Conservation (phyloP, 164 flowering plant genomes). For the Platanus orientalis region DNA sequence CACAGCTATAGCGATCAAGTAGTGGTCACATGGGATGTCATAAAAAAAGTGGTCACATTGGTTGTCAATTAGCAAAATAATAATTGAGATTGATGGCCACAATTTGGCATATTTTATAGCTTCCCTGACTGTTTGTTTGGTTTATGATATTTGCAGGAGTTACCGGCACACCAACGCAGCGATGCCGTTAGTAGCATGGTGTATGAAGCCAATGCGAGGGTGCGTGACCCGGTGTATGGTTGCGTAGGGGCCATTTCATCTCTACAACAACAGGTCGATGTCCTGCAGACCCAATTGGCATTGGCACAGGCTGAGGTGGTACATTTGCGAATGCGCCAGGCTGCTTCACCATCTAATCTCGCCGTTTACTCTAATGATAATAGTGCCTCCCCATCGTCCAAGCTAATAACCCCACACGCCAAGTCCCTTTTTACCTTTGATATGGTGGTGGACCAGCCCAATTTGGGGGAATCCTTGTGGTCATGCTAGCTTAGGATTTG, state of each 20-base stretch:
- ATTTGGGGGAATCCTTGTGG: constrained; percentile 58
- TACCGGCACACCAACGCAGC: constrained; percentile 57
- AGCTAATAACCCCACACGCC: constrained; percentile 19
- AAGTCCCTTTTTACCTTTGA: constrained; percentile 38
- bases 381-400: constrained; percentile 24
- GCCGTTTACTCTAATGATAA: constrained; percentile 10
- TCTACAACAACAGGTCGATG: constrained; percentile 60
- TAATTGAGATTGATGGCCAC: too few relatives aligned
- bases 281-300: constrained; percentile 65
- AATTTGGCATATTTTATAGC: too few relatives aligned
- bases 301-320: constrained; percentile 77
- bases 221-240: constrained; percentile 80
- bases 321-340: constrained; percentile 53
- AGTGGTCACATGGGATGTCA: too few relatives aligned
- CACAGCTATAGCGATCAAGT: too few relatives aligned
- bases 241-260: constrained; percentile 87
- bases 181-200: constrained; percentile 89
- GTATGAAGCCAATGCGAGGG: constrained; percentile 82
- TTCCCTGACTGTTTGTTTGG: too few relatives aligned
- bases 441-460: constrained; percentile 43
- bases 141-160: constrained; percentile 35
- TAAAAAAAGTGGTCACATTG: too few relatives aligned
- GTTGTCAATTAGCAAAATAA: too few relatives aligned
- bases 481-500: constrained; percentile 31
- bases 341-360: constrained; percentile 10